Percentiles rank a stretch among this genome's conserved stretches.
phyloP scores from a whole-genome alignment of 2,329 filamentous ascomycete genomes.

The Talaromyces sp. region DNA sequence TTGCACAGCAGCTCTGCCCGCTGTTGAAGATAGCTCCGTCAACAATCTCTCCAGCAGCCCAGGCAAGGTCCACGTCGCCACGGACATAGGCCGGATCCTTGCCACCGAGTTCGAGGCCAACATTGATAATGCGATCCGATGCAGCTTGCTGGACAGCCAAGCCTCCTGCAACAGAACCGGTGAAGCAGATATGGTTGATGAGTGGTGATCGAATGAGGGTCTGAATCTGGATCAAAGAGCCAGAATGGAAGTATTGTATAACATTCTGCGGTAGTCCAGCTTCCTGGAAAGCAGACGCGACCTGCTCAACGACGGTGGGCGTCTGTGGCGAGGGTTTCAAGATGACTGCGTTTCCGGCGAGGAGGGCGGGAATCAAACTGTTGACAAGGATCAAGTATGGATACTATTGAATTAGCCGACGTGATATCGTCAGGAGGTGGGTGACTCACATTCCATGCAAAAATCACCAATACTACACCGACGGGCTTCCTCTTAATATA shows the following conservation, averaged over 20 bases:
- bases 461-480: conserved; percentile 82
- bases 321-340: conserved; percentile 95
- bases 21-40: conserved; percentile 97
- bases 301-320: conserved; percentile 83
- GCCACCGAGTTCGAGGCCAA: conserved; percentile 87
- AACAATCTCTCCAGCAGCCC: conserved; percentile 91
- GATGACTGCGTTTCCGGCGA: conserved; percentile 87
- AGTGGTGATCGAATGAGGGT: conserved; percentile 71
- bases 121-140: conserved; percentile 75
- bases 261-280: conserved; percentile 80
- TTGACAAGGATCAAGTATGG: conserved; percentile 93
- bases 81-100: conserved; percentile 93
- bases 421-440: background rate
- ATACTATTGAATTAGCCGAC: conserved; percentile 57
- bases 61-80: conserved; percentile 78
- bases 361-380: conserved; percentile 83
- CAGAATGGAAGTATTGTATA: conserved; percentile 88
- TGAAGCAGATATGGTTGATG: conserved; percentile 84
- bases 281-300: conserved; percentile 70
- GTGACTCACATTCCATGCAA: conserved; percentile 86
- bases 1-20: conserved; percentile 92
- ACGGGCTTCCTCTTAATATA: conserved; percentile 86
- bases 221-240: conserved; percentile 72
- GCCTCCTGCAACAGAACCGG: conserved; percentile 84
- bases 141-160: conserved; percentile 82